These are phyloP conservation scores for Citrullus mucosospermus DNA, from an alignment of 306 rosid genomes.

Conservation along the genomic window DNA sequence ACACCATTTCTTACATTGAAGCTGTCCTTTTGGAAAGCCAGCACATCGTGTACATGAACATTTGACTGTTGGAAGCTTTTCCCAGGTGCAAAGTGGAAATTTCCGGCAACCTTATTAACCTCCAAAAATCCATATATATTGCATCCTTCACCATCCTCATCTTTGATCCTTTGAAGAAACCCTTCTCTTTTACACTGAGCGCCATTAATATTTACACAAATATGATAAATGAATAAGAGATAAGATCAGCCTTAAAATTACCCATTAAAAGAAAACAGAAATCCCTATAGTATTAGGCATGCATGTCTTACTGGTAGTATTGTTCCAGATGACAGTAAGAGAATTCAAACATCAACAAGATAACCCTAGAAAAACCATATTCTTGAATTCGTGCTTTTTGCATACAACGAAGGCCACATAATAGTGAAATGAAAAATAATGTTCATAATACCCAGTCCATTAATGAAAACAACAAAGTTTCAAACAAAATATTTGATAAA, in stretches of 20 bases:
- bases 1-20: conserved; percentile 62
- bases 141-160: conserved; percentile 97
- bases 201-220: conserved; percentile 4
- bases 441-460: background rate
- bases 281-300: background rate
- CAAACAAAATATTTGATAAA: background rate
- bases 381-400: background rate
- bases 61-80: conserved; percentile 97
- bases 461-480: background rate
- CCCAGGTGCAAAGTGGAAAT: conserved; percentile 97
- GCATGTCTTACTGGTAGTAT: background rate
- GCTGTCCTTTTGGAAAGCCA: conserved; percentile 91
- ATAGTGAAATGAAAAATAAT: background rate
- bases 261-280: background rate
- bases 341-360: background rate
- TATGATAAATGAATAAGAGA: background rate
- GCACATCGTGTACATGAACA: conserved; percentile 76
- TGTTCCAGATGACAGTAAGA: background rate
- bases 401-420: background rate
- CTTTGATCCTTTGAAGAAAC: conserved; percentile 84
- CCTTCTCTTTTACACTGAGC: conserved; percentile 97
- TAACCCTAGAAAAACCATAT: background rate
- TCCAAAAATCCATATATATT: conserved; percentile 89
- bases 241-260: background rate
- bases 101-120: conserved; percentile 96